phyloP scores from a whole-genome alignment of 2,329 filamentous ascomycete species.

The Colletotrichum plurivorum region DNA sequence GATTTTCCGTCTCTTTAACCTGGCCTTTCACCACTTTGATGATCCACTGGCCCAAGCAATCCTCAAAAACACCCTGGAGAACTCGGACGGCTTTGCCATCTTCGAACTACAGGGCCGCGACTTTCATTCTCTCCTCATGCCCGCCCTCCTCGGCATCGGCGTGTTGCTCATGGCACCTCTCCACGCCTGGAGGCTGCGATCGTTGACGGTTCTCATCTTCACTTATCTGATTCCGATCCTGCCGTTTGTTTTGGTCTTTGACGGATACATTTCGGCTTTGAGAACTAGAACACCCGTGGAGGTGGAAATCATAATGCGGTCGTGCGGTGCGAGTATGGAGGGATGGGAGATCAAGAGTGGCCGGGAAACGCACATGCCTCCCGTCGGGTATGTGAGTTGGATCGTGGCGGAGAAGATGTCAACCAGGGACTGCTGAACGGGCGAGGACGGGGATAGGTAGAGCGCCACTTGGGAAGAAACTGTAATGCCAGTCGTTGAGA shows the following conservation, averaged over 20 bases:
- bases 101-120: conserved; percentile 81
- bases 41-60: conserved; percentile 73
- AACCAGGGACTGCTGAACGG: conserved; percentile 16
- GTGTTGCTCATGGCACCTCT: conserved; percentile 67
- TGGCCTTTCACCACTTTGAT: conserved; percentile 84
- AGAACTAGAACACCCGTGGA: conserved; percentile 78
- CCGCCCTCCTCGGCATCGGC: conserved; percentile 66
- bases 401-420: conserved; percentile 52
- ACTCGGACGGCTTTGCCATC: conserved; percentile 77
- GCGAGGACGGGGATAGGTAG: background rate
- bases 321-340: conserved; percentile 60
- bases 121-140: conserved; percentile 66
- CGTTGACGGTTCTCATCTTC: conserved; percentile 71
- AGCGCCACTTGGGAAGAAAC: no score
- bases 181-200: conserved; percentile 66
- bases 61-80: conserved; percentile 74
- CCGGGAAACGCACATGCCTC: conserved; percentile 63
- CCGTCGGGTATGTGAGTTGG: conserved; percentile 66
- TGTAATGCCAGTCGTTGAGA: no score
- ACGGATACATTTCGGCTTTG: conserved; percentile 77
- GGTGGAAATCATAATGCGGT: conserved; percentile 70
- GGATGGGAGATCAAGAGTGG: conserved; percentile 67
- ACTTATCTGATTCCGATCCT: conserved; percentile 77
- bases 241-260: conserved; percentile 77
- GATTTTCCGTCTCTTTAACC: conserved; percentile 79